Evolutionary conservation across 352 stramenopile genomes (phyloP), one percentile per base, ranked within the genome.

Genomic region (Discostella stelligera): DNA sequence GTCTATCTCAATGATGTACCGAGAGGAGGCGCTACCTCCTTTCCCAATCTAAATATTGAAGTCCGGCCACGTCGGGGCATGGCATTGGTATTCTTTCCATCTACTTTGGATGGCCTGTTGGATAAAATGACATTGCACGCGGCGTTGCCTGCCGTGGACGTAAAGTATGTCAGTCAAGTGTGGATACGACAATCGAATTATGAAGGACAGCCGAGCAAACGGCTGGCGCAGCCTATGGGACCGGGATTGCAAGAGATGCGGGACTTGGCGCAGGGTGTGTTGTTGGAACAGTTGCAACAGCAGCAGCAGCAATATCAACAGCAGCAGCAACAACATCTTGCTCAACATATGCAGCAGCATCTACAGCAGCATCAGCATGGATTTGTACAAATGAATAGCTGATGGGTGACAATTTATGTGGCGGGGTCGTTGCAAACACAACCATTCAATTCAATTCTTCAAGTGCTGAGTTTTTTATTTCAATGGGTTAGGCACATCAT

Each of bases 111-210:
- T 77, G 91, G 92, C 60, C 58, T 85, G 3, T 66, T 95, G 48
- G 93, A 96, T 82, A 82, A 84, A 52, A 87, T 87, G 63, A 86
- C 90, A 10, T 74, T 96, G 13, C 92, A 96, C 79, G 87, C 84
- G 0, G 91, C 90, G 5, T 76, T 95, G 65, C 90, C 90, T 0
- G 92, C 92, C 6, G 68, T 95, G 27, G 91, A 94, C 71, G 77
- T 82, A 14, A 96, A 96, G 63, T 97, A 93, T 74, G 89, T 96
- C 8, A 93, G 79, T 70, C 93, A 96, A 80, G 91, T 96, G 18
- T 94, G 91, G 90, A 93, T 95, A 66, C 81, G 91, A 13, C 89
- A 94, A 67, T 52, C 37, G 3, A 78, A 74, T 18, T 94, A 94
- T 64, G 83, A 82, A 49, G 89, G 89, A 50, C 71, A 84, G 49